A percentile compares a stretch with the other conserved stretches of the same genome.
Conservation (phyloP, 169 alveolate species). For the Plasmodium knowlesi region DNA sequence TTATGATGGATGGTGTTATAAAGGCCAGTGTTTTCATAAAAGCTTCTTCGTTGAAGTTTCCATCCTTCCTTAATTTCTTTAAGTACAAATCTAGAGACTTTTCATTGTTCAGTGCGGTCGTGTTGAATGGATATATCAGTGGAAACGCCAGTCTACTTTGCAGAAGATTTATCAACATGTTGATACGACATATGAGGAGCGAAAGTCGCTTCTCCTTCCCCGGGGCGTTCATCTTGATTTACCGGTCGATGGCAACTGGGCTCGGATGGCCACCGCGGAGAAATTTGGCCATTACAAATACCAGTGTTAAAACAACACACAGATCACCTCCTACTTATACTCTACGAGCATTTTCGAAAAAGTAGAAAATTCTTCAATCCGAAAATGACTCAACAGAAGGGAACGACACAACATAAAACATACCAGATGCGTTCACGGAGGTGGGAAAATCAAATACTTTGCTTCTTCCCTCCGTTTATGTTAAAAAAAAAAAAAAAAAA, state of each 20-base stretch:
- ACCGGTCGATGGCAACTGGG: neutral
- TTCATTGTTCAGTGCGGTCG: conserved; percentile 73
- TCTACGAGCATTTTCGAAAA: neutral
- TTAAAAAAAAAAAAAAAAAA: too few species aligned
- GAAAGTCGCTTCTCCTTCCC: conserved; percentile 49
- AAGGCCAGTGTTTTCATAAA: conserved; percentile 66
- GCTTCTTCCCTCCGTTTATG: neutral
- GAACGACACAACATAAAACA: neutral
- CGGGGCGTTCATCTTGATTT: conserved; percentile 25
- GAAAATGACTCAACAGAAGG: neutral
- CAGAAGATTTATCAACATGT: conserved; percentile 75
- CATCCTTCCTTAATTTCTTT: conserved; percentile 61
- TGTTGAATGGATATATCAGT: conserved; percentile 80
- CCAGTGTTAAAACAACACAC: neutral
- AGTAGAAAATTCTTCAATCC: neutral
- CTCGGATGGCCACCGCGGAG: neutral
- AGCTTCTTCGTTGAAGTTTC: conserved; percentile 64
- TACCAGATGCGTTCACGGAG: neutral
- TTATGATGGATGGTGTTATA: conserved; percentile 72
- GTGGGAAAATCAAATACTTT: neutral
- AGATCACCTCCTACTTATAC: neutral
- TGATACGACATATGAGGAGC: conserved; percentile 72
- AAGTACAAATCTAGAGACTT: conserved; percentile 50
- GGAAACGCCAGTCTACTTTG: conserved; percentile 82
- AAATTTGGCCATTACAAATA: neutral